Percentiles rank a stretch among this genome's conserved stretches.
phyloP scores from a whole-genome alignment of 2,329 filamentous ascomycete species.

The Neurospora sp. region DNA sequence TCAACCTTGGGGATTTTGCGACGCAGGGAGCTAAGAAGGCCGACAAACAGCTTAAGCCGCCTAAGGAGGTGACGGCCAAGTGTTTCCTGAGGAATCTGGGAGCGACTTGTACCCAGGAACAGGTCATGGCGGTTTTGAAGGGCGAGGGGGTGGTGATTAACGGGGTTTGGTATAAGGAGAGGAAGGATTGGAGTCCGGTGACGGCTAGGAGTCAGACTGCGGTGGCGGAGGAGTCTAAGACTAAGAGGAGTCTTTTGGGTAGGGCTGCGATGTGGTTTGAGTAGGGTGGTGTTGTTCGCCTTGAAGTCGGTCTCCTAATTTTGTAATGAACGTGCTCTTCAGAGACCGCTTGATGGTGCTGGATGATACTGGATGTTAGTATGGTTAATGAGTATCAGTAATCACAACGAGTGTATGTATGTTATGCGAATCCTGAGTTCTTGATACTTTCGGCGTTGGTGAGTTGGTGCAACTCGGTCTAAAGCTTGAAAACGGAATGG shows the following conservation, averaged over 20 bases:
- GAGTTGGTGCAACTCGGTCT: neutral
- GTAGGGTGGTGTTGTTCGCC: neutral
- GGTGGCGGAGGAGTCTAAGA: neutral
- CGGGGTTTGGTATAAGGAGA: constrained; percentile 41
- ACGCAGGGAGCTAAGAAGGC: constrained; percentile 49
- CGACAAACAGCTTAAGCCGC: constrained; percentile 44
- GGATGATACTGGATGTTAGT: neutral
- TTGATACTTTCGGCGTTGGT: neutral
- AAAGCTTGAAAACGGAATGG: neutral
- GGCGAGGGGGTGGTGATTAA: constrained; percentile 49
- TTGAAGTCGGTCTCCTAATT: too few relatives aligned
- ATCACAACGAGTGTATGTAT: neutral
- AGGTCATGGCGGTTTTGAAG: constrained; percentile 35
- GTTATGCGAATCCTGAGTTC: neutral
- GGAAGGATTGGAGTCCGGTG: constrained; percentile 27
- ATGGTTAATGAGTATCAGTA: neutral
- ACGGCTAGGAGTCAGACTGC: neutral
- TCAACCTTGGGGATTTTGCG: constrained; percentile 42
- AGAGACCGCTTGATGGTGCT: neutral
- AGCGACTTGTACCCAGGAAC: constrained; percentile 42
- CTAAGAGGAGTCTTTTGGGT: neutral
- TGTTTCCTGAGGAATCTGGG: constrained; percentile 50
- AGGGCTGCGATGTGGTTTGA: neutral
- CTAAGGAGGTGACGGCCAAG: constrained; percentile 36
- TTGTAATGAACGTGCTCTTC: neutral